Evolutionary conservation across 192 early-diverging fungal species (phyloP), one percentile per base, ranked within the genome.

Genomic region (Geranomyces variabilis): DNA sequence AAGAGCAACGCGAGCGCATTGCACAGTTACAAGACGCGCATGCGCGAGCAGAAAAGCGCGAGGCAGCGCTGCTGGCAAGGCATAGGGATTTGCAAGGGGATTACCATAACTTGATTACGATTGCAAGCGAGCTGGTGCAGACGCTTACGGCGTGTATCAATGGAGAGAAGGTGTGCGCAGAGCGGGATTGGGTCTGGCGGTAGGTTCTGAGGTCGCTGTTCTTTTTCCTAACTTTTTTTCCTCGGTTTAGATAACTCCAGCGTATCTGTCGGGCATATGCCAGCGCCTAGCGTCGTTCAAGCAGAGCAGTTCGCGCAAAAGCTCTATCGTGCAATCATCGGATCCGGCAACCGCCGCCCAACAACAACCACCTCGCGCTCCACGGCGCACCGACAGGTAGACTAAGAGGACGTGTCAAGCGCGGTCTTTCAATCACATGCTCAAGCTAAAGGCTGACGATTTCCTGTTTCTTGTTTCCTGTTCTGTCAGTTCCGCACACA

Each of bases 61-160:
- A 41, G 10, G 36, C 36, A 10, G 36, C 36, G 36, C 51, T 53
- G 51, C n/a, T 26, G 4, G 51, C 51, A n/a, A 3, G 51, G 24
- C 51, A 53, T 26, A n/a, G 51, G 7, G 24, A 4, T 26, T 26
- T 53, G 51, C 51, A 83, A 66, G 58, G 36, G 19, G 83, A 84
- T 58, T 85, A 87, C 63, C 85, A 87, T 56, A 84, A 83, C 67
- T 53, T 87, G 22, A 77, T 87, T 14, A 74, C 81, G 47, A 80
- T 87, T n/a, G 79, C 85, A 3, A 75, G 77, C 5, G 85, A 87
- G 60, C 76, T 87, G 47, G 83, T 87, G 0, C 79, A 80, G 53
- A 80, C 81, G 17, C 62, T 87, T 3, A 79, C 79, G 19, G 71
- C 78, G 8, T 76, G 71, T 36, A 77, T 87, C 34, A 83, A 80